phyloP scores from a whole-genome alignment of 1,284 basidiomycete species.

The Trichosporon ovoides region DNA sequence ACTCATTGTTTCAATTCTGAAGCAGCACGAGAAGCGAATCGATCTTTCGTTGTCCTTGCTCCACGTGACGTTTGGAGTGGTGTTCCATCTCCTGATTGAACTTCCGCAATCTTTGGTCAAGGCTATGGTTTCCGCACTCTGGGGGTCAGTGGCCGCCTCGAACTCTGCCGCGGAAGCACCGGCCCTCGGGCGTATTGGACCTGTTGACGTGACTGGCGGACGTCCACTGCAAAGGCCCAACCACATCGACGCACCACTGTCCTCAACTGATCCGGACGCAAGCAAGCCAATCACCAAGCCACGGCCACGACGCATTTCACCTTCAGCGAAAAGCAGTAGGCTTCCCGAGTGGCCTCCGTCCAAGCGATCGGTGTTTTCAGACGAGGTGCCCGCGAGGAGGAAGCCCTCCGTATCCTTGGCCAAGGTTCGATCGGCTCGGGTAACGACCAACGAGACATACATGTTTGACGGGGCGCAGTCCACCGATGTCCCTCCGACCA shows the following conservation, averaged over 20 bases:
- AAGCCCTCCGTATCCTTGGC: not conserved
- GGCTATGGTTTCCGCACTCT: too few species aligned
- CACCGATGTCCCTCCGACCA: too few species aligned
- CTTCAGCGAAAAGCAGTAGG: not conserved
- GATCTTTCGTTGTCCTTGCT: conserved; percentile 35
- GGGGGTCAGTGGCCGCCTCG: not conserved
- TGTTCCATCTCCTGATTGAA: conserved; percentile 18
- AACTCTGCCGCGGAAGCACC: too few species aligned
- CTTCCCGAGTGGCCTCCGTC: not conserved
- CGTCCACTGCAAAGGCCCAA: not conserved
- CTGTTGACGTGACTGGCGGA: not conserved
- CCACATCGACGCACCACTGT: not conserved
- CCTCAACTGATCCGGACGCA: too few species aligned
- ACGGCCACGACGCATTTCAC: not conserved
- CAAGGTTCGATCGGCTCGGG: not conserved
- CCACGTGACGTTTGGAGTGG: conserved; percentile 18
- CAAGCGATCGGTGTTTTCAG: not conserved
- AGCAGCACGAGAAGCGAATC: conserved; percentile 34
- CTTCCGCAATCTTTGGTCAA: not conserved
- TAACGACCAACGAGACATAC: not conserved
- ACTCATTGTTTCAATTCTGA: conserved; percentile 23
- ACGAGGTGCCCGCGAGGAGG: not conserved
- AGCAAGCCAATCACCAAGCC: too few species aligned
- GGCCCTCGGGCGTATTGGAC: too few species aligned
- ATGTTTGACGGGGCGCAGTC: too few species aligned